phyloP scores from a whole-genome alignment of 2,329 filamentous ascomycete genomes.

The Xylariomycetidae sp. region DNA sequence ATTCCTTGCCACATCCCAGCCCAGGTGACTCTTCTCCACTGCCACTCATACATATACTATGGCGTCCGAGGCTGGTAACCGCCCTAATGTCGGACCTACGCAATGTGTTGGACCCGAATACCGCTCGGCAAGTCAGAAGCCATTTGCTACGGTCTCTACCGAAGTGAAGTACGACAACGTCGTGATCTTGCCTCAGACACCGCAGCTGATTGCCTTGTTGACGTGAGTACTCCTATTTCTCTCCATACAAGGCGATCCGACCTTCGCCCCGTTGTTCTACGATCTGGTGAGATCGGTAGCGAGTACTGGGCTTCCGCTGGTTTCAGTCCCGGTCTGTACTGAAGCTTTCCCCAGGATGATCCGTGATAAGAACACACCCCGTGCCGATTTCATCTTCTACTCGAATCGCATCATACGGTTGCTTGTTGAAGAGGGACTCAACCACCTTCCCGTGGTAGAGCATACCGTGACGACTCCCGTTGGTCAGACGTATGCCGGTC shows the following conservation, averaged over 20 bases:
- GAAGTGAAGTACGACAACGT: constrained; percentile 79
- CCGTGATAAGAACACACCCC: constrained; percentile 79
- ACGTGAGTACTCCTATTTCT: constrained; percentile 80
- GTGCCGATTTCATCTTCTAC: constrained; percentile 98
- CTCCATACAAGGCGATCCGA: too few species aligned
- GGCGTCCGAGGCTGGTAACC: constrained; percentile 24
- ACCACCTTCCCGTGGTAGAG: constrained; percentile 87
- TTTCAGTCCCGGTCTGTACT: background rate
- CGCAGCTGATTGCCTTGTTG: constrained; percentile 92
- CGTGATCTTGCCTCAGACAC: constrained; percentile 83
- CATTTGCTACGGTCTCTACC: constrained; percentile 82
- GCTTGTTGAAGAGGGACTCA: constrained; percentile 92
- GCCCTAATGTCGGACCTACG: constrained; percentile 35
- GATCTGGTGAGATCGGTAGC: too few species aligned
- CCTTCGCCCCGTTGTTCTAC: too few species aligned
- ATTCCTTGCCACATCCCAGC: background rate
- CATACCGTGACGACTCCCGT: constrained; percentile 88
- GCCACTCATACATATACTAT: constrained; percentile 29
- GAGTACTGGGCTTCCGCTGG: too few species aligned
- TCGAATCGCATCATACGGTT: constrained; percentile 96
- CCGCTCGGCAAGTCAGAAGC: constrained; percentile 68
- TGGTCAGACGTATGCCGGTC: constrained; percentile 78
- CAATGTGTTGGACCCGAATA: constrained; percentile 78
- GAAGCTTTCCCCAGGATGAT: constrained; percentile 83
- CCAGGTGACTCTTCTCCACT: background rate